Percentiles rank a stretch among this genome's conserved stretches.
phyloP scores from a whole-genome alignment of 2,329 filamentous ascomycete genomes.

The Cladophialophora psammophila region DNA sequence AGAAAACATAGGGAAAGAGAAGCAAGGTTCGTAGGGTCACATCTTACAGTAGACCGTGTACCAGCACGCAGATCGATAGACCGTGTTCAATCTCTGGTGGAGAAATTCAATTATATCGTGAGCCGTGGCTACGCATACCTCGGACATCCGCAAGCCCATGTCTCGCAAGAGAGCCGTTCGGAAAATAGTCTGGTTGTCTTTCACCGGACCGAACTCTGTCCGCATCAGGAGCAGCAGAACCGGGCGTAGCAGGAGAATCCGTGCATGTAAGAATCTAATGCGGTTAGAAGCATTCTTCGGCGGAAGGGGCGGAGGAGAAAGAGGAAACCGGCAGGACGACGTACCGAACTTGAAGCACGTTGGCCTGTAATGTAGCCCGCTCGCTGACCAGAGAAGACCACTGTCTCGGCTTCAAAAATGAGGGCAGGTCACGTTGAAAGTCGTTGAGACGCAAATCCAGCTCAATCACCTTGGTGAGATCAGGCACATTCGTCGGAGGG shows the following conservation, averaged over 20 bases:
- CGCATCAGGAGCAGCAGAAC: conserved; percentile 5
- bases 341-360: conserved; percentile 9
- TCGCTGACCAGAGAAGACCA: too few species aligned
- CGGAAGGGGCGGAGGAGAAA: not conserved
- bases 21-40: not conserved
- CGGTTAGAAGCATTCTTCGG: not conserved
- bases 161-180: not conserved
- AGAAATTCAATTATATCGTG: conserved; percentile 47
- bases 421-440: not conserved
- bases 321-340: not conserved
- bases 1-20: not conserved
- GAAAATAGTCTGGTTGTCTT: not conserved
- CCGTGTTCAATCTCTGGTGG: conserved; percentile 29
- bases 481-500: not conserved
- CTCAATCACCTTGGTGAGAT: not conserved
- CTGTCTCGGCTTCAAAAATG: not conserved
- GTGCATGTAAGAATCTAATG: conserved; percentile 19
- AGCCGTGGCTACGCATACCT: conserved; percentile 45
- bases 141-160: conserved; percentile 40
- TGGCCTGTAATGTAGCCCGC: not conserved
- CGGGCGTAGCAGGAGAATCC: conserved; percentile 24
- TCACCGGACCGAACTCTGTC: not conserved
- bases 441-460: not conserved
- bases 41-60: conserved; percentile 16
- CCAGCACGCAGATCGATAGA: conserved; percentile 8